Evolutionary conservation across 345 rosid genomes (phyloP).

Genomic region (Populus deltoides): DNA sequence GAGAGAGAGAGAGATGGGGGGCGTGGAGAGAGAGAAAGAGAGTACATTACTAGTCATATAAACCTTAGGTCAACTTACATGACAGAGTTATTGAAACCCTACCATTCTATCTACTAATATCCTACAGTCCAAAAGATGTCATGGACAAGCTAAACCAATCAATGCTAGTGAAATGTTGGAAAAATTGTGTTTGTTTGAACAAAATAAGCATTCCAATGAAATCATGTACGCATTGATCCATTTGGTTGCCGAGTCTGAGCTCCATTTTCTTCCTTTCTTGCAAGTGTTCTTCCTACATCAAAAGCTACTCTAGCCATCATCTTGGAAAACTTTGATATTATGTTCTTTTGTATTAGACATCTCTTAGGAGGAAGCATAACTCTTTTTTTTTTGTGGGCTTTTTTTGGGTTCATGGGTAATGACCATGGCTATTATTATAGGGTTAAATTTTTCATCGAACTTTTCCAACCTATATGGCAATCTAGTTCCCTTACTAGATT

Average conservation of each 20-base stretch:
- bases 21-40: too few species aligned
- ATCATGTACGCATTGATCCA: neutral
- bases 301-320: neutral
- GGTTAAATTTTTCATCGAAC: too few species aligned
- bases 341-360: slow-evolving; percentile 28
- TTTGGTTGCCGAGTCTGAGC: neutral
- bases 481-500: too few species aligned
- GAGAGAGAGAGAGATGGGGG: too few species aligned
- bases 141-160: too few species aligned
- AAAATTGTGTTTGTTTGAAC: neutral
- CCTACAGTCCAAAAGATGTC: too few species aligned
- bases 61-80: too few species aligned
- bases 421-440: neutral
- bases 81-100: too few species aligned
- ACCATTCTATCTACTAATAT: too few species aligned
- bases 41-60: too few species aligned
- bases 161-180: neutral
- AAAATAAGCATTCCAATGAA: neutral
- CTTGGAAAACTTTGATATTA: slow-evolving; percentile 19
- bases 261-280: slow-evolving; percentile 7
- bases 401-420: neutral
- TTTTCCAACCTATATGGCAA: too few species aligned
- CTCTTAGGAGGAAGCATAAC: slow-evolving; percentile 36
- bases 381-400: neutral
- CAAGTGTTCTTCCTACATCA: neutral